These are phyloP conservation scores for Pseudonitzschia delicatissima DNA, from an alignment of 108 stramenopile species.

Conservation along the genomic window DNA sequence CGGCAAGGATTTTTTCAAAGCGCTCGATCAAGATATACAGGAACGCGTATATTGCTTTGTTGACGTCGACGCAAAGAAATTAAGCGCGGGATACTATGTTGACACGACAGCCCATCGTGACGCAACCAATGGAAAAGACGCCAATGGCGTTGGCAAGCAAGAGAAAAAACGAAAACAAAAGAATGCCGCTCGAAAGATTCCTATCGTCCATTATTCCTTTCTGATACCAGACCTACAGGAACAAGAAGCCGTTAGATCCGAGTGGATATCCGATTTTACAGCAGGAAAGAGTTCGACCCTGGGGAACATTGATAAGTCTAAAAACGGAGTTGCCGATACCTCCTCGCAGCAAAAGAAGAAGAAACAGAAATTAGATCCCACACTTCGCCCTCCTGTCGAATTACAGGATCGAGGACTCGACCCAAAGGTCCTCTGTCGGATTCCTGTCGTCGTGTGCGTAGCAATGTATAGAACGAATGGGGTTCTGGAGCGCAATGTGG, in stretches of 20 bases:
- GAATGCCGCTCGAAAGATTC: conserved; percentile 37
- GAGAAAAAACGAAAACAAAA: neutral
- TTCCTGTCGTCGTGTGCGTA: conserved; percentile 88
- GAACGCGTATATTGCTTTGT: conserved; percentile 68
- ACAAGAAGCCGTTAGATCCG: conserved; percentile 12
- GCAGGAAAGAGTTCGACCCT: conserved; percentile 7
- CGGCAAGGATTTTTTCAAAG: conserved; percentile 88
- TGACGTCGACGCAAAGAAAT: conserved; percentile 84
- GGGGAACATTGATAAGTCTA: conserved; percentile 60
- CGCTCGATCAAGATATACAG: conserved; percentile 48
- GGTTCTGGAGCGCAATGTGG: conserved; percentile 76
- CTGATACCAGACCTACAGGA: conserved; percentile 33
- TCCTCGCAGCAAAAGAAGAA: conserved; percentile 9
- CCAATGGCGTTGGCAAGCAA: conserved; percentile 21
- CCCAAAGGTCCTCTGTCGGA: conserved; percentile 22
- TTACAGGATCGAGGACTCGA: conserved; percentile 4
- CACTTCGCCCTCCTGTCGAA: conserved; percentile 3
- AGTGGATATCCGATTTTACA: conserved; percentile 22
- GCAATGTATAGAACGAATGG: conserved; percentile 88
- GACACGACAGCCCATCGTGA: conserved; percentile 10
- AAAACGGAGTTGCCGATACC: neutral
- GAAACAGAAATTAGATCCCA: neutral
- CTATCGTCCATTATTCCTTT: conserved; percentile 82
- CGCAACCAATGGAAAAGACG: conserved; percentile 17
- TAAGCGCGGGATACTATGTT: conserved; percentile 54